Evolutionary conservation across 768 basidiomycete genomes (phyloP).

Genomic region (Pulveroboletus sp.): DNA sequence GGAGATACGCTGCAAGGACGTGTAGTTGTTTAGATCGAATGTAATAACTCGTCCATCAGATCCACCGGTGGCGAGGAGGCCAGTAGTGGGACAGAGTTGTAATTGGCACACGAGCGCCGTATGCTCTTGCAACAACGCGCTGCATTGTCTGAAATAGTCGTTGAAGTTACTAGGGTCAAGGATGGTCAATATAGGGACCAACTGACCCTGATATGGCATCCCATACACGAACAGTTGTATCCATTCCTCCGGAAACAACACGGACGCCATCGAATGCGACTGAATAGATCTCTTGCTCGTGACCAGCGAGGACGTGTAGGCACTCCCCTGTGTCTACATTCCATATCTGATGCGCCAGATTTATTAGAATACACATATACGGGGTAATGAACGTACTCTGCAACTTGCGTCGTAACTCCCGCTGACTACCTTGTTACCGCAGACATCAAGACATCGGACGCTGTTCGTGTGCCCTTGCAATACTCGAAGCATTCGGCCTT

Average conservation of each 20-base stretch:
- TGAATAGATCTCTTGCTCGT: conserved; percentile 86
- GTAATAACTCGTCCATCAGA: conserved; percentile 86
- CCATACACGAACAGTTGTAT: conserved; percentile 94
- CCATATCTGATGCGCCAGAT: conserved; percentile 63
- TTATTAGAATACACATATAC: background rate
- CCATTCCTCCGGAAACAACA: conserved; percentile 84
- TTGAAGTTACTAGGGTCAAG: background rate
- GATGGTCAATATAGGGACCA: background rate
- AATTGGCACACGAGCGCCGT: conserved; percentile 91
- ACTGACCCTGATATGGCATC: conserved; percentile 79
- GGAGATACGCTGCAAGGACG: conserved; percentile 61
- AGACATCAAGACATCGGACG: conserved; percentile 87
- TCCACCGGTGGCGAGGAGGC: conserved; percentile 74
- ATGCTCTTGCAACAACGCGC: conserved; percentile 87
- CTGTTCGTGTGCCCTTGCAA: conserved; percentile 77
- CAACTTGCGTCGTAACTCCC: conserved; percentile 93
- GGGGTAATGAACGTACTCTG: conserved; percentile 48
- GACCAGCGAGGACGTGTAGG: conserved; percentile 75
- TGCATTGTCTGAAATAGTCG: conserved; percentile 56
- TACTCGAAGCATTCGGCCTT: conserved; percentile 61
- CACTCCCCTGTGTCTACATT: conserved; percentile 88
- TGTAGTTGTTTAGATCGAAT: conserved; percentile 51
- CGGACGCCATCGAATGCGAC: conserved; percentile 86
- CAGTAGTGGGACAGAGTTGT: conserved; percentile 59
- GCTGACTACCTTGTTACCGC: conserved; percentile 79